A percentile compares a stretch with the other conserved stretches of the same genome.
Conservation (phyloP, 805 yeast species). For the Hanseniaspora vineae region DNA sequence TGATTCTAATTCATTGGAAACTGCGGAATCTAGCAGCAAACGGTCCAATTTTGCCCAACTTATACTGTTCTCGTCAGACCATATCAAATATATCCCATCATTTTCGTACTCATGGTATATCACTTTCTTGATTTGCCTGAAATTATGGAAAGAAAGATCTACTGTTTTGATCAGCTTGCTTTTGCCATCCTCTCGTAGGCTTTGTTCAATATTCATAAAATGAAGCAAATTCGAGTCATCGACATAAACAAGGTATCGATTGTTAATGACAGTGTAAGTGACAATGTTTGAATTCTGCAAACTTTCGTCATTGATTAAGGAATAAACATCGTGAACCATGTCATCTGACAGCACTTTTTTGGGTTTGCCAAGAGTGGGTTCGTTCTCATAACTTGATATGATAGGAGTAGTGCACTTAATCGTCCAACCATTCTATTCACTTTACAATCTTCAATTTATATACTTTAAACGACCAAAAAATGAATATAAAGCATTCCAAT, state of each 20-base stretch:
- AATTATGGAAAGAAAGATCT: not conserved
- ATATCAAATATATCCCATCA: no score
- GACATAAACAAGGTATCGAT: not conserved
- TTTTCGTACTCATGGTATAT: no score
- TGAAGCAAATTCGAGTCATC: not conserved
- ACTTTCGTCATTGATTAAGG: not conserved
- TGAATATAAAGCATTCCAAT: no score
- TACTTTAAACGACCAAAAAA: no score
- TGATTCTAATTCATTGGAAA: no score
- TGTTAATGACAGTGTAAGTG: not conserved
- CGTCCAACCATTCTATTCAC: not conserved
- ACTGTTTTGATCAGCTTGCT: not conserved
- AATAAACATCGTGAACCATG: not conserved
- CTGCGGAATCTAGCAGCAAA: no score
- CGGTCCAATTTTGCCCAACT: no score
- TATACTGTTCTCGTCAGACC: no score
- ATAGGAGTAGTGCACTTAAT: not conserved
- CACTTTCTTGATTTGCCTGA: not conserved
- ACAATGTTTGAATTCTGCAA: not conserved
- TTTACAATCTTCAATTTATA: no score
- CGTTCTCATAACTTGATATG: no score
- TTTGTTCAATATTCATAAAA: not conserved
- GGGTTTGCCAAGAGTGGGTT: not conserved
- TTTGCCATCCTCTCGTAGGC: not conserved
- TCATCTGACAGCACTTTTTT: not conserved